Evolutionary conservation across 2,329 filamentous ascomycete genomes (phyloP), one percentile per base, ranked within the genome.

Genomic region (Daldinia eschscholtzii): DNA sequence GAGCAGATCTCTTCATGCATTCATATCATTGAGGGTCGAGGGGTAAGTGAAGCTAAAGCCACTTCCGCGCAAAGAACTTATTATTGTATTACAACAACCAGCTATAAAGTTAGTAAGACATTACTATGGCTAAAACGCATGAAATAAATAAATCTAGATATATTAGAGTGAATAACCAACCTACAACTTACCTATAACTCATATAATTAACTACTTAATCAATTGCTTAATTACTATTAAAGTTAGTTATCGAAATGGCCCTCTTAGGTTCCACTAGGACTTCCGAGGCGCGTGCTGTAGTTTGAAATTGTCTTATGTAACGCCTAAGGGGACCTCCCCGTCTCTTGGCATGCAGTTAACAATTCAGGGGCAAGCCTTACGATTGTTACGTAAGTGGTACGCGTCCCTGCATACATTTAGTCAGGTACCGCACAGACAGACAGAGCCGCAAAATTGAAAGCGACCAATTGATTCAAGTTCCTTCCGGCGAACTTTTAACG

Each of bases 341-440:
- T 30, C 46, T 23, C 46, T 50, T 52, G 26, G 46, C 46, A 15
- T 52, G 46, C 46, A 52, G 44, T 48, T 48, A 13, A 48, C 9
- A 48, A 41, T 48, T 59, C 60, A 56, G 61, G 65, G 62, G 66
- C 30, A 35, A 12, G 52, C 35, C 23, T 57, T 61, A 57, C 42
- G 37, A 57, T 56, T 52, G 12, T 65, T 61, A 65, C 52, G 58
- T 53, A 66, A 58, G 50, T 57, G 44, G 61, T 68, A 68, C 65
- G 65, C 44, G 65, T 35, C 61, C 41, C 37, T 65, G 53, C 60
- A 61, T 35, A 57, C 37, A 57, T 53, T 64, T 65, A 48, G 52
- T 61, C 57, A 50, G 26, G 50, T 39, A 64, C 57, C 37, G 26
- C 52, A 61, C 57, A 55, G 57, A 68, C 37, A 18, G 44, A 61